These are phyloP conservation scores for Aspergillus ellipticus DNA, from an alignment of 495 filamentous ascomycete species.

Conservation along the genomic window DNA sequence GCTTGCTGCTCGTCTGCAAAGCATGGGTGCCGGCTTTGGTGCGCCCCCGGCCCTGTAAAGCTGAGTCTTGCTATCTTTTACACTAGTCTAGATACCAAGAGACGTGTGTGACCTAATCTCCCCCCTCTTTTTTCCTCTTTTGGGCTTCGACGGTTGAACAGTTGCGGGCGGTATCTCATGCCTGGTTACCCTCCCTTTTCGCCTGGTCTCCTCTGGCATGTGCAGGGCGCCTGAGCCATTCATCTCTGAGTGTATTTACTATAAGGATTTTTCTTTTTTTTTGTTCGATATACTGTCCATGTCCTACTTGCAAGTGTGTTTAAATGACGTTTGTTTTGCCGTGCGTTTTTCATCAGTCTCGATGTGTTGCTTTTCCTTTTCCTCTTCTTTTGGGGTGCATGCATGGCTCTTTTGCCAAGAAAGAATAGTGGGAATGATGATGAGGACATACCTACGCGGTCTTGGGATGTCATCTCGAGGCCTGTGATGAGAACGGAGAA, in stretches of 20 bases:
- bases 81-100: background rate
- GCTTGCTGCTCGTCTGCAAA: conserved; percentile 75
- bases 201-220: conserved; percentile 21
- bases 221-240: conserved; percentile 19
- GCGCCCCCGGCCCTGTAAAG: conserved; percentile 36
- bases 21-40: conserved; percentile 57
- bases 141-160: conserved; percentile 2
- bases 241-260: conserved; percentile 38
- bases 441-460: background rate
- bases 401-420: conserved; percentile 17
- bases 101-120: conserved; percentile 3
- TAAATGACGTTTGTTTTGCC: background rate
- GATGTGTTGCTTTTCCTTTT: background rate
- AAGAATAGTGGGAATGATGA: conserved; percentile 6
- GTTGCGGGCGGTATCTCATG: conserved; percentile 4
- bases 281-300: conserved; percentile 5
- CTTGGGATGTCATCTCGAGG: background rate
- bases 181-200: conserved; percentile 10
- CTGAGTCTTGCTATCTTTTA: conserved; percentile 3
- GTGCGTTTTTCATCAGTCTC: background rate
- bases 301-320: conserved; percentile 3
- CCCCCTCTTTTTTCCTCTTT: conserved; percentile 17
- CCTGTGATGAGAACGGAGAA: background rate
- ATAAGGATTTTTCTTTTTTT: conserved; percentile 15
- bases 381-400: conserved; percentile 11